Percentiles rank a stretch among this genome's conserved stretches.
phyloP scores from a whole-genome alignment of 2,329 filamentous ascomycete genomes.

The Camptophora hylomeconis region DNA sequence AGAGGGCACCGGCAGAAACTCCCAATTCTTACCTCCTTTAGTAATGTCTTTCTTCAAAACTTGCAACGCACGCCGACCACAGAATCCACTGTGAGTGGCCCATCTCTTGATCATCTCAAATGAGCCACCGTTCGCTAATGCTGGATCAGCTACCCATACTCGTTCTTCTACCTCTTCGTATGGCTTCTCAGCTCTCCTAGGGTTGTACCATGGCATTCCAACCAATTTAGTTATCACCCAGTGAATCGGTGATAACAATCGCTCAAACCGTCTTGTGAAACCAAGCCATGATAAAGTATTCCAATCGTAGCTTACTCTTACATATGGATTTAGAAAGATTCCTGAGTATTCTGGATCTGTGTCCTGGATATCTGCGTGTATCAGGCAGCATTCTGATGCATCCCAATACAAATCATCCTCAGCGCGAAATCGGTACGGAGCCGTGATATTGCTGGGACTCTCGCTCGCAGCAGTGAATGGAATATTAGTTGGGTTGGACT shows the following conservation, averaged over 20 bases:
- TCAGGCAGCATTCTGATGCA: slow-evolving; percentile 51
- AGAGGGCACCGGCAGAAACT: slow-evolving; percentile 29
- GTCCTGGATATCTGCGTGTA: slow-evolving; percentile 36
- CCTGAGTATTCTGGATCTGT: slow-evolving; percentile 34
- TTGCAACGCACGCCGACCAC: slow-evolving; percentile 29
- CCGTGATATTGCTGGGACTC: slow-evolving; percentile 16
- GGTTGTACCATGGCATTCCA: slow-evolving; percentile 46
- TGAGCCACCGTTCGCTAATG: slow-evolving; percentile 22
- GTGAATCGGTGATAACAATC: slow-evolving; percentile 48
- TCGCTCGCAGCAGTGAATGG: slow-evolving; percentile 11
- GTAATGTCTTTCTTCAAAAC: slow-evolving; percentile 30
- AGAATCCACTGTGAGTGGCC: slow-evolving; percentile 32
- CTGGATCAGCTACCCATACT: slow-evolving; percentile 27
- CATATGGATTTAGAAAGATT: slow-evolving; percentile 63
- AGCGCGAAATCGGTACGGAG: slow-evolving; percentile 39
- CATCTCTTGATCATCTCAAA: slow-evolving; percentile 26
- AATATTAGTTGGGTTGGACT: slow-evolving; percentile 2
- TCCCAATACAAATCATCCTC: slow-evolving; percentile 48
- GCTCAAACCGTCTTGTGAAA: slow-evolving; percentile 51
- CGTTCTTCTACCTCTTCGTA: slow-evolving; percentile 35
- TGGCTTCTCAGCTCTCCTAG: slow-evolving; percentile 45
- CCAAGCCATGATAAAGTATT: slow-evolving; percentile 45
- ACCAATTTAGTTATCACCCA: slow-evolving; percentile 43
- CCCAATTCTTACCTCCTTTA: slow-evolving; percentile 32
- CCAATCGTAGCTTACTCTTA: slow-evolving; percentile 56